Conservation (phyloP, 164 flowering plant genomes). For the Hamamelis virginiana region DNA sequence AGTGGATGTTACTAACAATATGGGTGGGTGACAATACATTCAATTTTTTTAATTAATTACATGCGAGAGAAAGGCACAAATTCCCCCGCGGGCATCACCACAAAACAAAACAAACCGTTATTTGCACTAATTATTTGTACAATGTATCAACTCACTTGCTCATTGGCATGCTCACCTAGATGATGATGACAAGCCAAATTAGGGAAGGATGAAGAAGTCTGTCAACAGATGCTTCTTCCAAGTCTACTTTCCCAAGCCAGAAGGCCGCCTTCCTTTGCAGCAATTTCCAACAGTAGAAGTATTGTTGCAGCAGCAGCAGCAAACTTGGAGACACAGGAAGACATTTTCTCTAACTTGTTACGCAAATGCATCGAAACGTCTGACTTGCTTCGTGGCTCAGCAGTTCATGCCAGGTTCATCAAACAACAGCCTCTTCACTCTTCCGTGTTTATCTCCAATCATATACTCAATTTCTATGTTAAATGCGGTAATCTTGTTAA, state of each 20-base stretch:
- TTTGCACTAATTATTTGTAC: no score
- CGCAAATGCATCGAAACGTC: constrained; percentile 10
- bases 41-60: no score
- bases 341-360: background rate
- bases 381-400: constrained; percentile 21
- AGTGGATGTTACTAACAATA: no score
- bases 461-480: constrained; percentile 55
- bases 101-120: no score
- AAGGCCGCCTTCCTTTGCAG: background rate
- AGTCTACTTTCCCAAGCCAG: background rate
- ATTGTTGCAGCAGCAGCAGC: background rate
- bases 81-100: no score
- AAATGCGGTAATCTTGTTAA: constrained; percentile 38
- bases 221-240: background rate
- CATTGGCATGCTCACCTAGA: no score
- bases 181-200: no score
- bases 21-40: no score
- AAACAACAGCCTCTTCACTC: constrained; percentile 29
- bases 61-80: no score
- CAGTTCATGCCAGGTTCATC: constrained; percentile 51
- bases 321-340: background rate
- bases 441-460: constrained; percentile 53
- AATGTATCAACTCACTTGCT: no score
- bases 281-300: background rate
- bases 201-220: background rate